Conservation (phyloP, 2,329 filamentous ascomycete species). For the Colletotrichum sp. region DNA sequence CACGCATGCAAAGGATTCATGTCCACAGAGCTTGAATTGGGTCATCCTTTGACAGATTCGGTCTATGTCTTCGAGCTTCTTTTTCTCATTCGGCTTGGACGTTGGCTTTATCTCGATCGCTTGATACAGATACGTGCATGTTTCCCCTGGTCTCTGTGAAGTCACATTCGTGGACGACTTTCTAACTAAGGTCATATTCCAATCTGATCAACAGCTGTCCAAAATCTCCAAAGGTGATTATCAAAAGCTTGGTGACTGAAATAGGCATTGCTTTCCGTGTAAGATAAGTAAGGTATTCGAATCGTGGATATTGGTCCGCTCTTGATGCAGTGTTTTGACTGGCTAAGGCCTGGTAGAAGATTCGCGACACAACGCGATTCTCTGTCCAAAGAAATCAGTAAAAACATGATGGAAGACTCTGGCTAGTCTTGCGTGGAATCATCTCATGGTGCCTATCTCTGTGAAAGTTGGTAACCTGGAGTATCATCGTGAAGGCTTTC, state of each 20-base stretch:
- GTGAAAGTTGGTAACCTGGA: neutral
- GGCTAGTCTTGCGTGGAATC: rapidly evolving
- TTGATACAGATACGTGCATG: neutral
- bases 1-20: neutral
- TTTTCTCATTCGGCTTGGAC: rapidly evolving
- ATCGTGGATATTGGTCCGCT: neutral
- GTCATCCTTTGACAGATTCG: rapidly evolving
- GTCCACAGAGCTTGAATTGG: rapidly evolving
- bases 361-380: rapidly evolving
- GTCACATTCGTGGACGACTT: neutral
- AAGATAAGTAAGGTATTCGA: neutral
- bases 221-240: rapidly evolving
- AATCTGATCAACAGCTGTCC: neutral
- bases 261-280: rapidly evolving
- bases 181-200: neutral
- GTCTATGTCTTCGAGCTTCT: rapidly evolving
- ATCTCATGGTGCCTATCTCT: neutral
- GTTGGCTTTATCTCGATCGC: neutral
- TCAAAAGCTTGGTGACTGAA: rapidly evolving
- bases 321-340: rapidly evolving
- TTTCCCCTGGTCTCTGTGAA: neutral
- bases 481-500: neutral
- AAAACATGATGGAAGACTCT: rapidly evolving
- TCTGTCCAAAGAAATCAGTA: rapidly evolving
- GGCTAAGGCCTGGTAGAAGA: rapidly evolving